A percentile compares a stretch with the other conserved stretches of the same genome.
Evolutionary conservation across 2,329 filamentous ascomycete species (phyloP).

Genomic region (Epichloe uncinata): DNA sequence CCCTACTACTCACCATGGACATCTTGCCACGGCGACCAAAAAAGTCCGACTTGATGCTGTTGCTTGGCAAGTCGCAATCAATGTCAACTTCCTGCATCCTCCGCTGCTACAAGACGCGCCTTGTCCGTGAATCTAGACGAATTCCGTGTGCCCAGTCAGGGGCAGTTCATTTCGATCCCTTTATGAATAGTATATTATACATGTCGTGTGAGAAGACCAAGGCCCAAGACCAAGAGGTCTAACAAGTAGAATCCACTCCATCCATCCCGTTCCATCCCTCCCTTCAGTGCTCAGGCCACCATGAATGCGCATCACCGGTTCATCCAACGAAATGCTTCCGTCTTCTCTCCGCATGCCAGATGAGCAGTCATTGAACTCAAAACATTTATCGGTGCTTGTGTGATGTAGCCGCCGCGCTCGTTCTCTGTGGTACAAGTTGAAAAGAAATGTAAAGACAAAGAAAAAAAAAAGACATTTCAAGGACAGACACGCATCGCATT

Average conservation of each 20-base stretch:
- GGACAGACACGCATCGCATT: neutral
- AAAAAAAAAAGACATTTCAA: conserved; percentile 1
- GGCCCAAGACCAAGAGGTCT: neutral
- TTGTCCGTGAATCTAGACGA: too few relatives aligned
- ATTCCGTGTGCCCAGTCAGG: neutral
- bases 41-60: too few relatives aligned
- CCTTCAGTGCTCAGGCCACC: too few relatives aligned
- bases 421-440: conserved; percentile 2
- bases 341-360: neutral
- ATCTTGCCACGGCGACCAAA: too few relatives aligned
- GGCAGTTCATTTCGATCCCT: conserved; percentile 1
- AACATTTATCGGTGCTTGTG: neutral
- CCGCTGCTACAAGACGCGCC: neutral
- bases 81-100: neutral
- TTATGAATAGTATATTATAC: conserved; percentile 2
- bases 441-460: neutral
- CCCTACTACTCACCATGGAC: too few relatives aligned
- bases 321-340: neutral
- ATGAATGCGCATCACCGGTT: neutral
- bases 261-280: too few relatives aligned
- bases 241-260: neutral
- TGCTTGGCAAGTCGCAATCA: neutral
- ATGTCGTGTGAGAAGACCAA: neutral
- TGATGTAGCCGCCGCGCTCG: neutral
- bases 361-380: neutral